Base-by-base conservation (phyloP, 768 basidiomycete species). In the Mycena indigotica region DNA sequence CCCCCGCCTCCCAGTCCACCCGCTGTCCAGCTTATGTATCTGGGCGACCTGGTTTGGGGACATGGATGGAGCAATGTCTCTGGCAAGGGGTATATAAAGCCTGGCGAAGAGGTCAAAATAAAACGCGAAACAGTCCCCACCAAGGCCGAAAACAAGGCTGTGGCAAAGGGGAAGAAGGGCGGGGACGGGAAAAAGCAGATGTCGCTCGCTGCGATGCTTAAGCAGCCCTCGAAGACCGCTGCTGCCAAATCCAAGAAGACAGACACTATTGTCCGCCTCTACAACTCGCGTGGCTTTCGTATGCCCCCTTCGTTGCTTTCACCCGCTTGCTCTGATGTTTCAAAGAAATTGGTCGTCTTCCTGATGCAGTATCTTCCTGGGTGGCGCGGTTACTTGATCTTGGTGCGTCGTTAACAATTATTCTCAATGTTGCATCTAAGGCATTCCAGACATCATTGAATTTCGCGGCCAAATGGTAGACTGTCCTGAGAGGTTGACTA, bases 1-100 rank as follows among this genome's bases (percentile, higher is more conserved):
- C 62, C 51, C 13, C 56, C 55, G 19, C 25, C 46, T 24, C 25
- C 46, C 5, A 28, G 24, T 26, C 8, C 8, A 50, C 41, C 55
- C 21, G 60, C 64, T 57, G 61, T 56, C 13, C 75, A 44, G 41
- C 21, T 77, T 1, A 75, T 70, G 12, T 91, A 88, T 66, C 63
- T 92, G 25, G 90, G 90, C 12, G 86, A 85, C 49, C 76, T 91
- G 50, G 59, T 91, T 10, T 80, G 91, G 23, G 79, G 81, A 21
- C 87, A 89, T 65, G 90, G 88, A 10, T 92, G 88, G 88, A 89
- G 88, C 61, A 91, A 86, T 38, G 87, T 82, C 15, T 87, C 82
- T 49, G 90, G 90, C 1, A 84, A 79, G 63, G 86, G 87, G 3
- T 90, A 91, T 58, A 75, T 89, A 32, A 84, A 84, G 58, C 58